A percentile compares a stretch with the other conserved stretches of the same genome.
phyloP scores from a whole-genome alignment of 2,329 filamentous ascomycete species.

The Pseudovirgaria hyperparasitica region DNA sequence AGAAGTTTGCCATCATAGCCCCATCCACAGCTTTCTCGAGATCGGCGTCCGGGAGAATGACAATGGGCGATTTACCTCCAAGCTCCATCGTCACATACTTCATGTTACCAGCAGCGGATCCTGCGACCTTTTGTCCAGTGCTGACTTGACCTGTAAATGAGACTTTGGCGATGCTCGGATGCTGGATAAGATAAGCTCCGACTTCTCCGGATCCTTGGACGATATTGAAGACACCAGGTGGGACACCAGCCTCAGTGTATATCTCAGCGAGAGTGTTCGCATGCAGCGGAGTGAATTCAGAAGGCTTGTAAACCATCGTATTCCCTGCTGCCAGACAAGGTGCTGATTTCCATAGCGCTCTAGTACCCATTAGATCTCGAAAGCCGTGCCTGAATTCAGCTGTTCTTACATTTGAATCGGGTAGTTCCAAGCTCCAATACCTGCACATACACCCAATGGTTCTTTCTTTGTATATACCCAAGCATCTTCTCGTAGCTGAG shows the following conservation, averaged over 20 bases:
- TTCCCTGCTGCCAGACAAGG: slow-evolving; percentile 78
- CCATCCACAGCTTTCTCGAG: slow-evolving; percentile 72
- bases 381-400: no score
- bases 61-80: slow-evolving; percentile 71
- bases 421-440: slow-evolving; percentile 88
- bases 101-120: slow-evolving; percentile 62
- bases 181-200: slow-evolving; percentile 60
- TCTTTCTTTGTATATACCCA: slow-evolving; percentile 77
- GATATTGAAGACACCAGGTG: slow-evolving; percentile 76
- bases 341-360: slow-evolving; percentile 74
- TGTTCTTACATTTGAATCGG: slow-evolving; percentile 70
- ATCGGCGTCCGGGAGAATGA: slow-evolving; percentile 70
- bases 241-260: slow-evolving; percentile 66
- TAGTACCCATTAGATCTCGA: neutral
- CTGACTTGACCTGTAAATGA: slow-evolving; percentile 81
- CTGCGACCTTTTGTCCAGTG: slow-evolving; percentile 72
- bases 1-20: slow-evolving; percentile 91
- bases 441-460: slow-evolving; percentile 69
- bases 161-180: slow-evolving; percentile 67
- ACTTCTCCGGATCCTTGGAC: slow-evolving; percentile 70
- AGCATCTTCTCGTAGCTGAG: slow-evolving; percentile 59
- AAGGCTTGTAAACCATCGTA: slow-evolving; percentile 84
- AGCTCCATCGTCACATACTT: slow-evolving; percentile 91
- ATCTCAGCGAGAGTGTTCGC: slow-evolving; percentile 62
- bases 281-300: slow-evolving; percentile 77